Evolutionary conservation across 192 early-diverging fungal species (phyloP).

Genomic region (Paraglomus occultum): DNA sequence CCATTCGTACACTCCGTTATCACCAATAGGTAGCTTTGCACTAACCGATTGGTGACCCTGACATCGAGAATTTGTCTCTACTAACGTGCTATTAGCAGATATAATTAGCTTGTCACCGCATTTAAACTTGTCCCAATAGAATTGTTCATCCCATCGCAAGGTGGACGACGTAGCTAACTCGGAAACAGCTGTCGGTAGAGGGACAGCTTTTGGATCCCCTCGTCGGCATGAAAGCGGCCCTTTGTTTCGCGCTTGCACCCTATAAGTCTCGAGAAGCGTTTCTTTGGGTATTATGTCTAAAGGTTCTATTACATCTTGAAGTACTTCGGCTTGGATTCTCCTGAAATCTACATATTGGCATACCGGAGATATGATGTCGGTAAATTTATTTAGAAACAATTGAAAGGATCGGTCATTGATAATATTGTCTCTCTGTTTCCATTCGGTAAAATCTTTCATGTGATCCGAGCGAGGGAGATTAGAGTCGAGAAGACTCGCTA

Average conservation of each 20-base stretch:
- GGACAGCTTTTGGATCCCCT: too few relatives aligned
- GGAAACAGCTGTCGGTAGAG: too few relatives aligned
- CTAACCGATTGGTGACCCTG: not conserved
- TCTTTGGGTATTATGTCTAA: not conserved
- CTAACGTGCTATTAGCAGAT: not conserved
- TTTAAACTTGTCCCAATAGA: too few relatives aligned
- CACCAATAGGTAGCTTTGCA: not conserved
- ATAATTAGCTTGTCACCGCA: too few relatives aligned
- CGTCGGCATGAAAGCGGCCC: too few relatives aligned
- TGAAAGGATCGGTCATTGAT: not conserved
- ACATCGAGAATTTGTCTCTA: not conserved
- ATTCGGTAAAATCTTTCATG: too few relatives aligned
- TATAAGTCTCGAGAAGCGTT: not conserved
- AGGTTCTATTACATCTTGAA: conserved; percentile 2
- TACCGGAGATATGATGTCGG: not conserved
- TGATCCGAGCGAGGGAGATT: too few relatives aligned
- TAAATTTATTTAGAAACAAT: not conserved
- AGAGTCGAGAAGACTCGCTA: too few relatives aligned
- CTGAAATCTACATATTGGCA: not conserved
- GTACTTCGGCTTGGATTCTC: not conserved
- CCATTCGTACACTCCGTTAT: conserved; percentile 8
- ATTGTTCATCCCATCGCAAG: too few relatives aligned
- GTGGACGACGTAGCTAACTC: too few relatives aligned
- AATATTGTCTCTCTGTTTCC: too few relatives aligned
- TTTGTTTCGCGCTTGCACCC: not conserved